Conservation (phyloP, 306 rosid genomes). For the Pterocarpus santalinus region DNA sequence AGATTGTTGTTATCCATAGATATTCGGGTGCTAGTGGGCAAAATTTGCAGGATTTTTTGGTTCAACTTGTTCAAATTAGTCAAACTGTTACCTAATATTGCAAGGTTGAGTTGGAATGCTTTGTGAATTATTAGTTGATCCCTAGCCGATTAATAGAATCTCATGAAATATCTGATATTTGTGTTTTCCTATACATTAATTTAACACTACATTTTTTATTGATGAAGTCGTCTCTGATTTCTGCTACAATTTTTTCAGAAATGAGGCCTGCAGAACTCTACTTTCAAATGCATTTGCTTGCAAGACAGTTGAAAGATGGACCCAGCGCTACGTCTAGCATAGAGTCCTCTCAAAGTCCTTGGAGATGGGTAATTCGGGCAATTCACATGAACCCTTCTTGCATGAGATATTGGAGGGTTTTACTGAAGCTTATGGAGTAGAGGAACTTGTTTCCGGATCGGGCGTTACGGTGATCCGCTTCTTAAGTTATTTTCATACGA, state of each 20-base stretch:
- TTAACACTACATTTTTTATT: conserved; percentile 11
- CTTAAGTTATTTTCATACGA: not conserved
- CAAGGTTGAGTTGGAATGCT: conserved; percentile 34
- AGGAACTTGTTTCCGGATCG: conserved; percentile 7
- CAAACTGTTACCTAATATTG: conserved; percentile 19
- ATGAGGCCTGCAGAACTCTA: conserved; percentile 86
- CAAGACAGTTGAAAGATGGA: conserved; percentile 57
- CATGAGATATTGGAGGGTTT: conserved; percentile 82
- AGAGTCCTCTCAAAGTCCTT: conserved; percentile 67
- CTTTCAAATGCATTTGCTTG: conserved; percentile 92
- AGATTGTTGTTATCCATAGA: conserved; percentile 34
- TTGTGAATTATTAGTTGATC: conserved; percentile 8
- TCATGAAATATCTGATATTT: conserved; percentile 27
- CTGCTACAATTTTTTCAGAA: conserved; percentile 53
- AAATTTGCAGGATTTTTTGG: conserved; percentile 28
- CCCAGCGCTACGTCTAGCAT: conserved; percentile 44
- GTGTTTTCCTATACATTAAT: not conserved
- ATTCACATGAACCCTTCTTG: conserved; percentile 85
- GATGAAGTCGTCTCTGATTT: conserved; percentile 3
- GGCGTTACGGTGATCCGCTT: not conserved
- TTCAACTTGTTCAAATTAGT: conserved; percentile 33
- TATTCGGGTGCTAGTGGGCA: not conserved
- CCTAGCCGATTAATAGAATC: not conserved
- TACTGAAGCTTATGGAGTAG: conserved; percentile 57
- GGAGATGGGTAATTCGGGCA: conserved; percentile 85